Evolutionary conservation across 2,329 filamentous ascomycete genomes (phyloP), one percentile per base, ranked within the genome.

Genomic region (Laburnicola sp.): DNA sequence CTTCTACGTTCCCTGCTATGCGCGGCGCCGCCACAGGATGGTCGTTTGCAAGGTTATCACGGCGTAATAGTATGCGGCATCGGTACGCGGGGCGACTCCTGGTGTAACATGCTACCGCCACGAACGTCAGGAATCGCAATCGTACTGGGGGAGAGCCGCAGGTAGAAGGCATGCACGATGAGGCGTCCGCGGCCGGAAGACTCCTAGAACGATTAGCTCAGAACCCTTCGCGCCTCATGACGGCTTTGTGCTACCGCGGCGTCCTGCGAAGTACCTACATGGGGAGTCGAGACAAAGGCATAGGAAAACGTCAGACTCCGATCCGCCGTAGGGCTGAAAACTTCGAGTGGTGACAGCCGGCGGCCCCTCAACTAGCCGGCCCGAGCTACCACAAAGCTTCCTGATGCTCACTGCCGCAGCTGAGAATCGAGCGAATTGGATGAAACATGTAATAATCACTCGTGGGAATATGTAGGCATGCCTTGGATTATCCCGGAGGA

Each of bases 241-340:
- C 59, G 48, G 48, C 52, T 43, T 48, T 49, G 52, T 63, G 57
- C 51, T 35, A 66, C 56, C 44, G 51, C 51, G 48, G 57, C 56
- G 56, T 48, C 47, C 44, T 50, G 45, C 31, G 36, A 64, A 45
- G 64, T 67, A 68, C 62, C 65, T 69, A 64, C 66, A 68, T 66
- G 42, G 32, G 36, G n/a, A 44, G 51, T 41, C 30, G 39, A 31
- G 39, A 30, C 35, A 43, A 27, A 48, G 37, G 52, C 36, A 41
- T 25, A 21, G 27, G 36, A 26, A 38, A 23, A 28, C 32, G 43
- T 50, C 42, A 37, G 48, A 31, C 26, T 35, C 27, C 47, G 30
- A 40, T 45, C 45, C 31, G 44, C 28, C 37, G 49, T 58, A 60
- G 57, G 55, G 57, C 57, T 58, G 48, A 52, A 23, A 45, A 41